A percentile compares a stretch with the other conserved stretches of the same genome.
Evolutionary conservation across 2,329 filamentous ascomycete species (phyloP).

Genomic region (Xylaria sp.): DNA sequence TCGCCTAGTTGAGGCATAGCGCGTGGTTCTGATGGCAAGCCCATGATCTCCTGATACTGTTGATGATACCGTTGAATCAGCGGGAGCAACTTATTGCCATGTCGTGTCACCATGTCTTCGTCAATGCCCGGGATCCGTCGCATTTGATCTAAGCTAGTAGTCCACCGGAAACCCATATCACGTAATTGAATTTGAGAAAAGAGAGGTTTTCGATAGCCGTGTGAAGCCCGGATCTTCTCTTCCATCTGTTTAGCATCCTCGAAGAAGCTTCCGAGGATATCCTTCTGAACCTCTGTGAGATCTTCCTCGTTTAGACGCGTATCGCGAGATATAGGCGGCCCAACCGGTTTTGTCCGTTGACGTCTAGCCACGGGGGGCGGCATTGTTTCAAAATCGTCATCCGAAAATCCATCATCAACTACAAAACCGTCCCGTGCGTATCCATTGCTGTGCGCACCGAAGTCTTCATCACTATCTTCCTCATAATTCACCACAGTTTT

Average conservation of each 20-base stretch:
- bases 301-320: conserved; percentile 59
- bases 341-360: conserved; percentile 56
- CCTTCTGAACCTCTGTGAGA: conserved; percentile 68
- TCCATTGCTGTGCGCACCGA: conserved; percentile 52
- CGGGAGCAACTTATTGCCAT: conserved; percentile 69
- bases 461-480: conserved; percentile 54
- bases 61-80: conserved; percentile 62
- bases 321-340: conserved; percentile 69
- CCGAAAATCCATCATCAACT: conserved; percentile 53
- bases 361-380: conserved; percentile 48
- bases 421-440: conserved; percentile 57
- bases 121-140: conserved; percentile 70
- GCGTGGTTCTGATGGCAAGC: conserved; percentile 36
- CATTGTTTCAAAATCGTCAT: conserved; percentile 60
- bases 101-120: conserved; percentile 67
- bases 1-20: conserved; percentile 33
- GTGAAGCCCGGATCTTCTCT: conserved; percentile 69
- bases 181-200: conserved; percentile 77
- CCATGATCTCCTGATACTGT: conserved; percentile 63
- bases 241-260: conserved; percentile 68
- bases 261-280: conserved; percentile 73
- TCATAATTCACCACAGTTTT: conserved; percentile 50
- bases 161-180: conserved; percentile 78
- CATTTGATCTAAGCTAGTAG: conserved; percentile 70
- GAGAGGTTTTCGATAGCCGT: conserved; percentile 65